These are phyloP conservation scores for Eutrema heterophyllum DNA, from an alignment of 345 rosid species.

Conservation along the genomic window DNA sequence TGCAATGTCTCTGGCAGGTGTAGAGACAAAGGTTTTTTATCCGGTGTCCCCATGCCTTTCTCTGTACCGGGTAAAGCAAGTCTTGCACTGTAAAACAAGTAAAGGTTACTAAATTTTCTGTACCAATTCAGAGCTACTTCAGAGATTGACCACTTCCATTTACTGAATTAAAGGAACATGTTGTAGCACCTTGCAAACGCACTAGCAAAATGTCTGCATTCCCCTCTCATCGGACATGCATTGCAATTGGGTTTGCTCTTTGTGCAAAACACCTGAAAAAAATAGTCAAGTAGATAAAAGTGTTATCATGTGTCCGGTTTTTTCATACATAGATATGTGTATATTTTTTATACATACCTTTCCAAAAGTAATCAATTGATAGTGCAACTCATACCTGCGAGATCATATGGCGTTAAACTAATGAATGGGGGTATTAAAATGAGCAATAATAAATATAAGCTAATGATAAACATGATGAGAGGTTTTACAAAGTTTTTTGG, in stretches of 20 bases:
- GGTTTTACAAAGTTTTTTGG: constrained; percentile 75
- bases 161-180: constrained; percentile 6
- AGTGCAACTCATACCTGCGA: constrained; percentile 91
- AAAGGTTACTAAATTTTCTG: neutral
- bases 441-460: neutral
- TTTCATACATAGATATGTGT: neutral
- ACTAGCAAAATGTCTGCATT: constrained; percentile 98
- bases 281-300: constrained; percentile 14
- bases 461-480: neutral
- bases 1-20: constrained; percentile 37
- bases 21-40: constrained; percentile 44
- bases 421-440: constrained; percentile 4
- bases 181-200: constrained; percentile 86
- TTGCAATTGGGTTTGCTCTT: constrained; percentile 94
- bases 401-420: constrained; percentile 24
- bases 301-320: neutral
- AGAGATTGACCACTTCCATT: neutral
- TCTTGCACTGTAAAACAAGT: constrained; percentile 61
- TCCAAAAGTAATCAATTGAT: constrained; percentile 98
- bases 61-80: constrained; percentile 78
- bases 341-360: constrained; percentile 45
- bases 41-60: constrained; percentile 31
- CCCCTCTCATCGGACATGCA: constrained; percentile 98
- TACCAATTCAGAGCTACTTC: neutral
- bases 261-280: constrained; percentile 90